Evolutionary conservation across 2,329 filamentous ascomycete genomes (phyloP).

Genomic region (Allantophomopsis lycopodina): DNA sequence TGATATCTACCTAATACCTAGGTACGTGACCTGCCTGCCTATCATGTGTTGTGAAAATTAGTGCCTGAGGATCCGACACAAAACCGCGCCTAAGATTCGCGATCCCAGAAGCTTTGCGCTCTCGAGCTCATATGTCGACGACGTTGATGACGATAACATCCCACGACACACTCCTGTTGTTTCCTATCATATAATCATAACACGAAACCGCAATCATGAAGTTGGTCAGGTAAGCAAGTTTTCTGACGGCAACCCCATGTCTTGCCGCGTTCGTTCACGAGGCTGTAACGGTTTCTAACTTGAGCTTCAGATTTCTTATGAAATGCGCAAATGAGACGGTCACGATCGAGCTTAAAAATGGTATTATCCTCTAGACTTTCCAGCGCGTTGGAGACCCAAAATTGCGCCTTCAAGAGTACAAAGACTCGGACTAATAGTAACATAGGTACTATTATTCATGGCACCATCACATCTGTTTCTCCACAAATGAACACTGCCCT

Average conservation of each 20-base stretch:
- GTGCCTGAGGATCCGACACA: too few species aligned
- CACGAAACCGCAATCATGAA: constrained; percentile 55
- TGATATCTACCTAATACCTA: too few species aligned
- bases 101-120: not conserved
- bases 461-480: constrained; percentile 91
- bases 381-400: too few species aligned
- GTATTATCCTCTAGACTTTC: constrained; percentile 27
- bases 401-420: too few species aligned
- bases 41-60: too few species aligned
- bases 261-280: too few species aligned
- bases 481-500: constrained; percentile 98
- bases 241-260: constrained; percentile 1
- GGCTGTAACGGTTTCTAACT: too few species aligned
- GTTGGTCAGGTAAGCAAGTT: constrained; percentile 71
- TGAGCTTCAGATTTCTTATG: constrained; percentile 72
- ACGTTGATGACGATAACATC: constrained; percentile 2
- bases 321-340: constrained; percentile 99
- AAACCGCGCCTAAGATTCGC: not conserved
- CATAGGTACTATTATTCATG: constrained; percentile 83
- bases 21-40: too few species aligned
- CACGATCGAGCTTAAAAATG: constrained; percentile 97
- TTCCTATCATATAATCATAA: not conserved
- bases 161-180: not conserved
- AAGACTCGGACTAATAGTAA: too few species aligned
- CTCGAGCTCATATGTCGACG: not conserved